Percentiles rank a stretch among this genome's conserved stretches.
phyloP scores from a whole-genome alignment of 352 stramenopile species.

The Aphanomyces invadans region DNA sequence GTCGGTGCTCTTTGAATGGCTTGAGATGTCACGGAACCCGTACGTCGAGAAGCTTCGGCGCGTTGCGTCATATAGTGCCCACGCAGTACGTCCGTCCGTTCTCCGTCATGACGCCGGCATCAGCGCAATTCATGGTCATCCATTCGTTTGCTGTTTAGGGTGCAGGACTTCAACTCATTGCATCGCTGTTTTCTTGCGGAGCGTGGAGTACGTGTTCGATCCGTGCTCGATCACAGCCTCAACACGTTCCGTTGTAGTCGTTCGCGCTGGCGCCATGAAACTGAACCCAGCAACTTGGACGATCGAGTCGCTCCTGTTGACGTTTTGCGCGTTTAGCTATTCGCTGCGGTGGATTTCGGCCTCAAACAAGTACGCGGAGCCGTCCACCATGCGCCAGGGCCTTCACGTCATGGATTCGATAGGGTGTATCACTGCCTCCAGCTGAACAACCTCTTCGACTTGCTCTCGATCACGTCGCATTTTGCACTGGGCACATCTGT shows the following conservation, averaged over 20 bases:
- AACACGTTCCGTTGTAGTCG: too few species aligned
- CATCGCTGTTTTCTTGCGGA: slow-evolving; percentile 70
- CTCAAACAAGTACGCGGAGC: slow-evolving; percentile 67
- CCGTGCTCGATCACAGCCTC: too few species aligned
- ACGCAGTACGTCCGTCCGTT: not conserved
- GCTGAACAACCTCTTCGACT: slow-evolving; percentile 69
- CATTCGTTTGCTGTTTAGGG: too few species aligned
- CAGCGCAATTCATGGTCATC: too few species aligned
- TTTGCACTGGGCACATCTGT: slow-evolving; percentile 63
- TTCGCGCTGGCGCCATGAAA: slow-evolving; percentile 51
- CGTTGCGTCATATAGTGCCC: slow-evolving; percentile 43
- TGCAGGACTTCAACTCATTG: slow-evolving; percentile 68
- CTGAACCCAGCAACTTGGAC: slow-evolving; percentile 78
- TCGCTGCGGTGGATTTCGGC: slow-evolving; percentile 64
- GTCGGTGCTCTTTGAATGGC: slow-evolving; percentile 75
- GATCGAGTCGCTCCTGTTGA: slow-evolving; percentile 67
- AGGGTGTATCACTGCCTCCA: slow-evolving; percentile 29
- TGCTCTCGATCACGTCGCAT: slow-evolving; percentile 75
- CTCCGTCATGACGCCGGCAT: not conserved
- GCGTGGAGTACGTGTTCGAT: slow-evolving; percentile 60
- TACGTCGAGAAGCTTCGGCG: slow-evolving; percentile 64
- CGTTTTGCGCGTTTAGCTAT: slow-evolving; percentile 62
- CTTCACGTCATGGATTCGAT: not conserved
- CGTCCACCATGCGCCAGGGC: too few species aligned
- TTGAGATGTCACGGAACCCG: slow-evolving; percentile 53